Base-by-base conservation (phyloP, 805 yeast genomes). In the Wickerhamiella sergipiensis region DNA sequence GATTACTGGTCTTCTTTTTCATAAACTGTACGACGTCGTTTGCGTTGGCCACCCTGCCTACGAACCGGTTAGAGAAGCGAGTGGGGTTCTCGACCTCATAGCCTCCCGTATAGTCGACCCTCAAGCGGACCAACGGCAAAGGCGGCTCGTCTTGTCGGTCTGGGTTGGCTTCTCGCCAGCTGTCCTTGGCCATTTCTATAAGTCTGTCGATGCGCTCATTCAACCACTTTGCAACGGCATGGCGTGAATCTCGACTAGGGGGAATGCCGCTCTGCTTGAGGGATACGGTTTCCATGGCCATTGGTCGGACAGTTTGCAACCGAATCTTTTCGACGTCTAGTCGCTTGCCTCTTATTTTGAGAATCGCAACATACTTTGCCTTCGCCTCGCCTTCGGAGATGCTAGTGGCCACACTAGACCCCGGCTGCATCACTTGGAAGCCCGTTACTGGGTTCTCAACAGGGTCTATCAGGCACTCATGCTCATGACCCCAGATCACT, bases 401-500 rank as follows among this genome's bases (percentile, higher is more conserved):
- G 2, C 95, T 81, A 0, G 98, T 92, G 0, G 95, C 97, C 17
- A 92, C 84, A 0, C 95, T 84, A 1, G 95, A 85, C 0, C 98
- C 98, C 0, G 95, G 92, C 63, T 88, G 96, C 39, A 92, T 71
- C 0, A 88, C 87, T 50, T 79, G 79, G 61, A 90, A 87, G 1
- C 81, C 83, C 2, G 75, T 75, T 10, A 72, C 73, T 1, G 78
- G 70, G 53, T 74, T 76, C 4, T 59, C 53, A 1, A 71, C 74
- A 0, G 95, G 79, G 52, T 77, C 78, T 0, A 90, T 85, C 4
- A 81, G 73, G 61, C 97, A 87, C 63, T 92, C 97, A 66, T 92
- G 98, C 64, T 92, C 98, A 65, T 92, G 98, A 17, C 98, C 98
- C 98, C 98, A 92, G 1, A 89, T 68, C 0, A 92, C 81, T 51